A percentile compares a stretch with the other conserved stretches of the same genome.
Evolutionary conservation across 805 yeast genomes (phyloP).

Genomic region (Ogataea henricii): DNA sequence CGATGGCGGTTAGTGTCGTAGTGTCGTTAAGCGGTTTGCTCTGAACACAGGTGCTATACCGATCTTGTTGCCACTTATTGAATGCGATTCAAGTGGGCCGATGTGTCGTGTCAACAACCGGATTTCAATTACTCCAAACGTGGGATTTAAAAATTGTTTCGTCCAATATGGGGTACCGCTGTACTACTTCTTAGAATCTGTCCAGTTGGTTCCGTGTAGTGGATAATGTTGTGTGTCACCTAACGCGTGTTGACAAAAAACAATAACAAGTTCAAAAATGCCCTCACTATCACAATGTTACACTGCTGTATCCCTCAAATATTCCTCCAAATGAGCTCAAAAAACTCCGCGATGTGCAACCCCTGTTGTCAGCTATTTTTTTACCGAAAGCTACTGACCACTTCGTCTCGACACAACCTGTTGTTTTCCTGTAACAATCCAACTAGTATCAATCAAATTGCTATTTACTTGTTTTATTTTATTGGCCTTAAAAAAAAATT

Average conservation of each 20-base stretch:
- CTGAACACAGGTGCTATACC: neutral
- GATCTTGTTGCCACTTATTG: neutral
- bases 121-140: neutral
- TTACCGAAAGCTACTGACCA: constrained; percentile 5
- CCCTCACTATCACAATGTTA: constrained; percentile 1
- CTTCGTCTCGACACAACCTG: constrained; percentile 2
- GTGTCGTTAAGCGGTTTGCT: neutral
- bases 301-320: constrained; percentile 3
- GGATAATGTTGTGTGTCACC: neutral
- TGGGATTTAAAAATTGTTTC: neutral
- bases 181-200: neutral
- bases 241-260: constrained; percentile 7
- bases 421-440: constrained; percentile 4
- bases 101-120: constrained; percentile 6
- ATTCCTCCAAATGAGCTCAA: neutral
- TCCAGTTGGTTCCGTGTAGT: neutral
- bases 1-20: constrained; percentile 11
- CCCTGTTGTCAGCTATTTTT: constrained; percentile 5
- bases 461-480: constrained; percentile 21
- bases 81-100: constrained; percentile 3
- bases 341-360: constrained; percentile 1
- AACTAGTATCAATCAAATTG: constrained; percentile 15
- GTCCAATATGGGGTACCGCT: neutral
- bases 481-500: constrained; percentile 18
- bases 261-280: constrained; percentile 2